Conservation (phyloP, 345 rosid genomes). For the Combretum micranthum region DNA sequence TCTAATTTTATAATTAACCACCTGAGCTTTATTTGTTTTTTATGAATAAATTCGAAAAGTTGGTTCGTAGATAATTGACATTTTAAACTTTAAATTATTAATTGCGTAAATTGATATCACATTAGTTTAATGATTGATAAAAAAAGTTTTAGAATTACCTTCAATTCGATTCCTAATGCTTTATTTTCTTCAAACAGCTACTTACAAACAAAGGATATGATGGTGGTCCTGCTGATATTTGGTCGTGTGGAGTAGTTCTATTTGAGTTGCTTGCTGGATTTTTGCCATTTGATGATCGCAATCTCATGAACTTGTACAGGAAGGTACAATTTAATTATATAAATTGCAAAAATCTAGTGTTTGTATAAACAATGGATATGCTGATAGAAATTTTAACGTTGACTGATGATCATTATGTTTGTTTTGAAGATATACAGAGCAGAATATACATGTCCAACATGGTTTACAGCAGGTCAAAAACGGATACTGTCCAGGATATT, state of each 20-base stretch:
- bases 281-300: conserved; percentile 76
- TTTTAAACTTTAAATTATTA: no score
- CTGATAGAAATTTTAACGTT: not conserved
- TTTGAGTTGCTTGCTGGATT: conserved; percentile 73
- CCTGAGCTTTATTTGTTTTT: no score
- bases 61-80: no score
- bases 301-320: conserved; percentile 53
- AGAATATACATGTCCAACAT: conserved; percentile 51
- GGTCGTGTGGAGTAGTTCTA: conserved; percentile 94
- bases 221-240: conserved; percentile 83
- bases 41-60: no score
- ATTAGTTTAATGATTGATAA: not conserved
- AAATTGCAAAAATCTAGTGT: not conserved
- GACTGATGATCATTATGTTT: conserved; percentile 9
- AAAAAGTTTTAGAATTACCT: conserved; percentile 4
- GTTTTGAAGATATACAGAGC: conserved; percentile 51
- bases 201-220: conserved; percentile 65
- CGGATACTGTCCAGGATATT: conserved; percentile 61
- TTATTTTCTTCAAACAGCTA: conserved; percentile 38
- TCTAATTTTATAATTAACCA: no score
- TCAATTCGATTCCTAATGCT: conserved; percentile 7
- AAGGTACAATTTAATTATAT: conserved; percentile 35
- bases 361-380: not conserved
- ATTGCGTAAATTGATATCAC: no score
- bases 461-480: conserved; percentile 53